Evolutionary conservation across 768 basidiomycete genomes (phyloP).

Genomic region (Agrocybe pediades): DNA sequence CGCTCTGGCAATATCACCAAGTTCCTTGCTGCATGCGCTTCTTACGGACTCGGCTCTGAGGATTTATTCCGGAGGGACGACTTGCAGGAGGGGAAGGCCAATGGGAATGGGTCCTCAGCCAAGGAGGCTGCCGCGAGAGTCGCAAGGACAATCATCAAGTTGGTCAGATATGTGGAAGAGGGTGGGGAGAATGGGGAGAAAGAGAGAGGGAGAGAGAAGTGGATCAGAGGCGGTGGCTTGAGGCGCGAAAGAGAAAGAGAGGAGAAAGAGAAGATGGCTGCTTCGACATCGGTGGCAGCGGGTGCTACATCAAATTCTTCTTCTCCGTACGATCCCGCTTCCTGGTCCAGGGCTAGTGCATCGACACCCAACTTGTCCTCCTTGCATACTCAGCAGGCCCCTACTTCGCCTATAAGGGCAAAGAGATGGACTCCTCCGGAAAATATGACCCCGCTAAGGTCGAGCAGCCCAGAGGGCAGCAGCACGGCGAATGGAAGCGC

Average conservation of each 20-base stretch:
- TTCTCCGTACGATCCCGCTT: slow-evolving; percentile 36
- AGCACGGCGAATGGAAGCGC: slow-evolving; percentile 1
- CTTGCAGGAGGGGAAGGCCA: slow-evolving; percentile 58
- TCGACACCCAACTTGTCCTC: slow-evolving; percentile 68
- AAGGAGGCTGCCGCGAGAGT: slow-evolving; percentile 64
- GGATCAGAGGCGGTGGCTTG: slow-evolving; percentile 10
- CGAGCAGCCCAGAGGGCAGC: slow-evolving; percentile 50
- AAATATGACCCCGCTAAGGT: slow-evolving; percentile 50
- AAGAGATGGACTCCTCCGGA: slow-evolving; percentile 56
- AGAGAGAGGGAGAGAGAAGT: slow-evolving; percentile 15
- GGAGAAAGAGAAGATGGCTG: background rate
- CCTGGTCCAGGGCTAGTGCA: slow-evolving; percentile 45
- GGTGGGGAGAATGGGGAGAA: slow-evolving; percentile 29
- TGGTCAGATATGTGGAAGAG: slow-evolving; percentile 63
- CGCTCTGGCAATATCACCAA: slow-evolving; percentile 73
- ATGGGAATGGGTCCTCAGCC: background rate
- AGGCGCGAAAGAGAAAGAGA: background rate
- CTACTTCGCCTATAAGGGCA: slow-evolving; percentile 34
- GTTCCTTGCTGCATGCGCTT: slow-evolving; percentile 76
- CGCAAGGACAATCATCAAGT: slow-evolving; percentile 69
- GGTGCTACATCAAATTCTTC: background rate
- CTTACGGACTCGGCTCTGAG: slow-evolving; percentile 61
- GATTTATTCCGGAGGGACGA: slow-evolving; percentile 73
- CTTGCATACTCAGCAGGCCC: slow-evolving; percentile 36
- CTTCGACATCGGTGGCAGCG: background rate